A percentile compares a stretch with the other conserved stretches of the same genome.
Evolutionary conservation across 164 flowering plant species (phyloP).

Genomic region (Magnolia sinica): DNA sequence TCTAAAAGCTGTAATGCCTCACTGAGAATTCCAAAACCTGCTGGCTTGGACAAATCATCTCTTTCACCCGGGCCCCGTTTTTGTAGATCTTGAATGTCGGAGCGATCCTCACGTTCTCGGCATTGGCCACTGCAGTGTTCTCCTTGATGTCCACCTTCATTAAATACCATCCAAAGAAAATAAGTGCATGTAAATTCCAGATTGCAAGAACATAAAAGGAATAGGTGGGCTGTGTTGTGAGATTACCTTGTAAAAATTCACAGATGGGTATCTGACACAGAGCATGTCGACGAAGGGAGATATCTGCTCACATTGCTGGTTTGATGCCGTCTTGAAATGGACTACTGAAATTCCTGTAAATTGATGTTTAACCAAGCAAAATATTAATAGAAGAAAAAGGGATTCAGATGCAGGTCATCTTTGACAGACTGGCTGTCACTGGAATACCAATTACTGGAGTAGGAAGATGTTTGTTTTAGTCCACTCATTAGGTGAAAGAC

Average conservation of each 20-base stretch:
- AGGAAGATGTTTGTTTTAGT: not conserved
- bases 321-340: slow-evolving; percentile 46
- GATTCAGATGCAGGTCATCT: not conserved
- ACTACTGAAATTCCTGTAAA: slow-evolving; percentile 64
- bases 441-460: too few species aligned
- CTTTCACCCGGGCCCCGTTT: slow-evolving; percentile 66
- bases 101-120: slow-evolving; percentile 62
- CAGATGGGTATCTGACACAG: slow-evolving; percentile 61
- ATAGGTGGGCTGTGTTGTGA: not conserved
- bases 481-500: not conserved
- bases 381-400: not conserved
- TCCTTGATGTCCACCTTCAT: slow-evolving; percentile 72
- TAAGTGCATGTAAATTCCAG: not conserved
- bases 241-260: slow-evolving; percentile 74
- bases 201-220: not conserved
- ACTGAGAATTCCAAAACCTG: slow-evolving; percentile 76
- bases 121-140: slow-evolving; percentile 52
- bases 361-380: not conserved
- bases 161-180: not conserved
- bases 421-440: not conserved
- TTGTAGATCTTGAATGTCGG: slow-evolving; percentile 90
- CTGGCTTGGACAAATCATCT: slow-evolving; percentile 69
- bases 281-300: slow-evolving; percentile 56
- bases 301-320: slow-evolving; percentile 53
- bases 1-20: slow-evolving; percentile 64